Percentiles rank a stretch among this genome's conserved stretches.
phyloP scores from a whole-genome alignment of 176 grass and related monocot genomes.

The Paspalum notatum region DNA sequence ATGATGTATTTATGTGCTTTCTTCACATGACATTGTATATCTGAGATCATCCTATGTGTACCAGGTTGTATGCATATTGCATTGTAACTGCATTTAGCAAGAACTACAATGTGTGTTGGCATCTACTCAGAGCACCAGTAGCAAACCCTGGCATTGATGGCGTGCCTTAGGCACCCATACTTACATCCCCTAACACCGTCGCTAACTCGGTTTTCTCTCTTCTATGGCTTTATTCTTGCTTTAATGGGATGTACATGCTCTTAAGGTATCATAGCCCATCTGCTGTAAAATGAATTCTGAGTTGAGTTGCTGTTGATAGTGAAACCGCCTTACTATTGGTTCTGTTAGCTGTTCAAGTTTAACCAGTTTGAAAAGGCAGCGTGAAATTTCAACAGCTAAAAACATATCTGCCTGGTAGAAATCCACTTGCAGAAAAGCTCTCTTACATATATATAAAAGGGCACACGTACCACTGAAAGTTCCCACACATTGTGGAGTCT shows the following conservation, averaged over 20 bases:
- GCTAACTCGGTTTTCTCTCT: too few species aligned
- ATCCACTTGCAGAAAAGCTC: not conserved
- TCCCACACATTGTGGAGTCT: not conserved
- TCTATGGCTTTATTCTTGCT: too few species aligned
- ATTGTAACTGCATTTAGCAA: constrained; percentile 13
- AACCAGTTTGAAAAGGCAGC: not conserved
- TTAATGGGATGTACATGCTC: too few species aligned
- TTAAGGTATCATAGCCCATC: not conserved
- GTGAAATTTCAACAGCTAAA: not conserved
- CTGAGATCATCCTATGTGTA: constrained; percentile 13
- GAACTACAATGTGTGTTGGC: not conserved
- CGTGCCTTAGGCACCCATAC: too few species aligned
- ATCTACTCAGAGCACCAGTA: not conserved
- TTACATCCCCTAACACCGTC: too few species aligned
- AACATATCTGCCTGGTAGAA: constrained; percentile 2
- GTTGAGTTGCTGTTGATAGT: not conserved
- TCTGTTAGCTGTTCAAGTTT: not conserved
- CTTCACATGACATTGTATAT: constrained; percentile 2
- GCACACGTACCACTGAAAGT: too few species aligned
- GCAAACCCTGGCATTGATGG: too few species aligned
- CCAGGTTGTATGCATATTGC: constrained; percentile 15
- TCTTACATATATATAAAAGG: too few species aligned
- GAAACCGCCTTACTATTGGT: not conserved
- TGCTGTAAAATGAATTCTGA: not conserved
- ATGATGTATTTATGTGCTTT: constrained; percentile 25